Evolutionary conservation across 352 stramenopile species (phyloP), one percentile per base, ranked within the genome.

Genomic region (Plasmopara viticola): DNA sequence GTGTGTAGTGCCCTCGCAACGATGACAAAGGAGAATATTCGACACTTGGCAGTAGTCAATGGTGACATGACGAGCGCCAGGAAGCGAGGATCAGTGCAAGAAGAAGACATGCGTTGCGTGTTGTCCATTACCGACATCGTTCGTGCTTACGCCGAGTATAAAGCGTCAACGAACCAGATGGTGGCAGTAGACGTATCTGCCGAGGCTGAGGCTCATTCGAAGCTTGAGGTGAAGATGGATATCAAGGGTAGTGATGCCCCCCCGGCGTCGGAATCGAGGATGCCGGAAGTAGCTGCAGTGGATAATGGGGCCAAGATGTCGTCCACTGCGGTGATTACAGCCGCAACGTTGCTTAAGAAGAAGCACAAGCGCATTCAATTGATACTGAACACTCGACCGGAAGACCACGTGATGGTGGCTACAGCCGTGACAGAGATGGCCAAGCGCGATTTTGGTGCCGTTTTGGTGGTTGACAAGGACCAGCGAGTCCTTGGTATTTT

Each of bases 11-110:
- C 82, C 0, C 54, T 93, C 14, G 79, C 82, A 34, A 93, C 82
- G 6, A 90, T 93, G 82, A 86, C 78, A n/a, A 88, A 90, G 51
- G 82, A 93, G 35, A 87, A 93, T 44, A 86, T 90, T 48, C 75
- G 82, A 12, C 82, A 93, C 56, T 70, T 93, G 55, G 82, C 80
- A 0, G 82, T 93, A 38, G 85, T 93, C 39, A 86, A 84, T 44
- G 77, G 74, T 9, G 80, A 93, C 48, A 77, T 87, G 43, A 78
- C 64, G 47, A 82, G 78, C 38, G 72, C 75, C 3, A 74, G 84
- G 9, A 88, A 85, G 67, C 78, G 81, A 51, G 78, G 78, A 13
- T 85, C 70, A 0, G 82, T 93, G 12, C 82, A 81, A 3, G 77
- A 87, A 47, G 82, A 93, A 44, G 78, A 84, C 37, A 93, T 93